Evolutionary conservation across 2,329 filamentous ascomycete species (phyloP), one percentile per base, ranked within the genome.

Genomic region (Diaporthe citri): DNA sequence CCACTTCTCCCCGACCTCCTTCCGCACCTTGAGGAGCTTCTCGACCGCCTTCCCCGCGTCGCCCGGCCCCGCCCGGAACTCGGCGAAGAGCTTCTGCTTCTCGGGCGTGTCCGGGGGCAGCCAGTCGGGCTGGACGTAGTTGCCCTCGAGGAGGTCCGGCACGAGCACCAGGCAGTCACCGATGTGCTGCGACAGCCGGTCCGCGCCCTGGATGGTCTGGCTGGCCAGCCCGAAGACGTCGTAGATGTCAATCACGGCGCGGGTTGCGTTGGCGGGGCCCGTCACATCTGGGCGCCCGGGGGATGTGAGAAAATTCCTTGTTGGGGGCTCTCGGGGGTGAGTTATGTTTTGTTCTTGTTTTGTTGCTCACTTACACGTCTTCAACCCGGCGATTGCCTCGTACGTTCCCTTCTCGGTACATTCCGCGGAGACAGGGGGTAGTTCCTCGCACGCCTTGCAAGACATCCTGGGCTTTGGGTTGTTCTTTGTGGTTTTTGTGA

Each of bases 141-240:
- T 76, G 34, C 87, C 87, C 4, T 83, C 74, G 76, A 88, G 83
- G 36, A 85, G 80, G 73, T 85, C 83, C 6, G 84, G 83, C 51
- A 88, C 77, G 6, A 88, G 75, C 10, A 88, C 83, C 0, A 88
- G 79, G 1, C 84, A 81, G 36, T 83, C 81, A 3, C 79, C 79
- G 15, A 83, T 77, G 17, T 81, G 79, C 4, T 81, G 78, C 0
- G 86, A 82, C 3, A 88, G 81, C 10, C 85, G 81, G 78, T 89
- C 87, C 1, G 86, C 87, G 36, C 87, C 88, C 77, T 88, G 86
- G 8, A 87, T 78, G 4, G 85, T 88, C 78, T 89, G 87, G 10
- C 82, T 81, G 62, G 83, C 80, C 66, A 84, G 76, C 75, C 87
- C 86, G 76, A 89, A 88, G 77, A 88, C 82, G 79, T 89, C 88